phyloP scores from a whole-genome alignment of 2,329 filamentous ascomycete species.

The Neonectria coccinea region DNA sequence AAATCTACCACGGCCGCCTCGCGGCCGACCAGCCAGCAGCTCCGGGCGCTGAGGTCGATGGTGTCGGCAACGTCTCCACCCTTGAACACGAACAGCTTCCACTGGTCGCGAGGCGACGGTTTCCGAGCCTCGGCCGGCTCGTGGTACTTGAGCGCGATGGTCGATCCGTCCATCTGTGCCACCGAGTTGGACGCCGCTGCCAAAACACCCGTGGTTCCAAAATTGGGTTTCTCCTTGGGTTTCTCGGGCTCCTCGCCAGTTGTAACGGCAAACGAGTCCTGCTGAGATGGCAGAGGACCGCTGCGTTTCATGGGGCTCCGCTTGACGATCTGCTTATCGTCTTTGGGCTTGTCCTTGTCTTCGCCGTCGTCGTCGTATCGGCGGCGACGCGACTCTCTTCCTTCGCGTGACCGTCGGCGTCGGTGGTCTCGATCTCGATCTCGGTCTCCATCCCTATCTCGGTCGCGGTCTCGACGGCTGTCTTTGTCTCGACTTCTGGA shows the following conservation, averaged over 20 bases:
- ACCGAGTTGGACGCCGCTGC: conserved; percentile 87
- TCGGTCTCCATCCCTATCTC: conserved; percentile 30
- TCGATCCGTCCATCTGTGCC: conserved; percentile 77
- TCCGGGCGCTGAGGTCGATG: conserved; percentile 78
- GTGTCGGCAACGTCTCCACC: conserved; percentile 83
- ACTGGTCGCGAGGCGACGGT: conserved; percentile 79
- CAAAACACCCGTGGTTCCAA: conserved; percentile 80
- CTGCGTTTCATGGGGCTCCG: conserved; percentile 47
- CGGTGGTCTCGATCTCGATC: conserved; percentile 42
- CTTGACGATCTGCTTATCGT: conserved; percentile 40
- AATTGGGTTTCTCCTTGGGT: conserved; percentile 91
- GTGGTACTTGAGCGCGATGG: conserved; percentile 92
- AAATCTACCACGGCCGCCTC: conserved; percentile 86
- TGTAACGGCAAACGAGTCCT: conserved; percentile 68
- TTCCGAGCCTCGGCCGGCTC: conserved; percentile 94
- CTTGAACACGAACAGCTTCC: conserved; percentile 96
- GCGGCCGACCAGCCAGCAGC: conserved; percentile 91
- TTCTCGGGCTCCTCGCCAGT: conserved; percentile 61
- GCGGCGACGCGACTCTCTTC: conserved; percentile 43
- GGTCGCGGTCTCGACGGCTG: conserved; percentile 29
- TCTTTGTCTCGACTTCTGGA: conserved; percentile 45
- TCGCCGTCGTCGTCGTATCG: conserved; percentile 37
- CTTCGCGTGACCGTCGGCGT: conserved; percentile 51
- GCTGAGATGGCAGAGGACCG: conserved; percentile 70
- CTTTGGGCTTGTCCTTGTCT: conserved; percentile 30